Evolutionary conservation across 1,139 yeast species (phyloP), one percentile per base, ranked within the genome.

Genomic region (Saccharomyces pastorianus): DNA sequence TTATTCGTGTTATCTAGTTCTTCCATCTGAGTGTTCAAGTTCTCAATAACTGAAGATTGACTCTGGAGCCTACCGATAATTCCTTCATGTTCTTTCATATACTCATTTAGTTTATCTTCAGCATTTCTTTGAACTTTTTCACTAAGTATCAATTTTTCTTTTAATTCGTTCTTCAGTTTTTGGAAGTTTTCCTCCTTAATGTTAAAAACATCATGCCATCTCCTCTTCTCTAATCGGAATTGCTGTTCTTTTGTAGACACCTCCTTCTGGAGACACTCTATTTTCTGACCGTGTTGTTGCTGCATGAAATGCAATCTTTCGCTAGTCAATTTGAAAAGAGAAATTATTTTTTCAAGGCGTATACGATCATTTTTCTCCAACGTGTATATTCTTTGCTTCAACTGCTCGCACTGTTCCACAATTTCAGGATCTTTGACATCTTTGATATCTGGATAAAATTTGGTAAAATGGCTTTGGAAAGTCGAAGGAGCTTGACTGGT

Each of bases 81-180:
- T 8, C 4, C 42, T 17, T 38, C 6, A 6, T 38, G 25, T 4
- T 38, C 42, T 6, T 17, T 14, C 13, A 38, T 38, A 8, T 38
- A 38, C 0, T 38, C 13, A 38, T 38, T 38, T 4, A 38, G 23
- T 17, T 38, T 38, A 38, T 38, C 42, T 17, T 38, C 42, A 38
- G 42, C 42, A 7, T 32, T 48, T 31, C n/a, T 41, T 20, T 47
- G 34, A 6, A 26, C 7, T 14, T 47, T 47, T 26, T 25, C 49
- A 27, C 25, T 7, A 4, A 26, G 9, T n/a, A 11, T 13, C 3
- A 14, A 27, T 14, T 20, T 25, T 47, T 48, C 41, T 13, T 3
- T 27, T 14, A 29, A 6, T 41, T 51, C 28, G 27, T 47, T 27
- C 6, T 28, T n/a, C 17, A 52, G 20, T 14, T 52, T 46, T 50